phyloP scores from a whole-genome alignment of 345 rosid species.

The Gossypium herbaceum region DNA sequence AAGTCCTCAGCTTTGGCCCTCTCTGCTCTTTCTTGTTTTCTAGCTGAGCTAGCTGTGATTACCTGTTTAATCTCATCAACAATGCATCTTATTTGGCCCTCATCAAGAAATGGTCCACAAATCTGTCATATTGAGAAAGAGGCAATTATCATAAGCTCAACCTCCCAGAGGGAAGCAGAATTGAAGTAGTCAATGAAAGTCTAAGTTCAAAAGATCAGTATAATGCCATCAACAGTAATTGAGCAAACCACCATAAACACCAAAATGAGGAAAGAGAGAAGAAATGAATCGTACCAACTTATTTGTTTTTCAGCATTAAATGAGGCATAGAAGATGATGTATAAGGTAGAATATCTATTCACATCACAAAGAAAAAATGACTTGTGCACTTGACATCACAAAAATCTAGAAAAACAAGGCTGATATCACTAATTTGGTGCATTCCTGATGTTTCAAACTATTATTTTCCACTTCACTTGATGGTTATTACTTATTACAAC shows the following conservation, averaged over 20 bases:
- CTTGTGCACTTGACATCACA: background rate
- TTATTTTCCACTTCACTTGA: background rate
- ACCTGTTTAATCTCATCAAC: slow-evolving; percentile 62
- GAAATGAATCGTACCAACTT: background rate
- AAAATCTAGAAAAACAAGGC: background rate
- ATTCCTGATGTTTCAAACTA: background rate
- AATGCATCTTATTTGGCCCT: slow-evolving; percentile 53
- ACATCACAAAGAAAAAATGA: background rate
- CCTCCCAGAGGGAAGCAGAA: background rate
- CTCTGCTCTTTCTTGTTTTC: slow-evolving; percentile 59
- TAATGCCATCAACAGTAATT: background rate
- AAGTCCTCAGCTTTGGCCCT: slow-evolving; percentile 62
- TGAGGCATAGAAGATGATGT: background rate
- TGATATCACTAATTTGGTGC: background rate
- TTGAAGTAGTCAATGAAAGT: background rate
- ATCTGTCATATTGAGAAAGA: slow-evolving; percentile 32
- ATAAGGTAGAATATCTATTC: background rate
- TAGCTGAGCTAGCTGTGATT: slow-evolving; percentile 52
- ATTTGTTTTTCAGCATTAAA: background rate
- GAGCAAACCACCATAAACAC: background rate
- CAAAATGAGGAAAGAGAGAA: background rate
- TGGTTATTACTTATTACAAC: background rate
- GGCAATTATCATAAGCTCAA: slow-evolving; percentile 4
- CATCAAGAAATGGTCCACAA: slow-evolving; percentile 52
- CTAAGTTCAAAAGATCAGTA: background rate